Conservation (phyloP, 441 rosid species). For the Corymbia citriodora region DNA sequence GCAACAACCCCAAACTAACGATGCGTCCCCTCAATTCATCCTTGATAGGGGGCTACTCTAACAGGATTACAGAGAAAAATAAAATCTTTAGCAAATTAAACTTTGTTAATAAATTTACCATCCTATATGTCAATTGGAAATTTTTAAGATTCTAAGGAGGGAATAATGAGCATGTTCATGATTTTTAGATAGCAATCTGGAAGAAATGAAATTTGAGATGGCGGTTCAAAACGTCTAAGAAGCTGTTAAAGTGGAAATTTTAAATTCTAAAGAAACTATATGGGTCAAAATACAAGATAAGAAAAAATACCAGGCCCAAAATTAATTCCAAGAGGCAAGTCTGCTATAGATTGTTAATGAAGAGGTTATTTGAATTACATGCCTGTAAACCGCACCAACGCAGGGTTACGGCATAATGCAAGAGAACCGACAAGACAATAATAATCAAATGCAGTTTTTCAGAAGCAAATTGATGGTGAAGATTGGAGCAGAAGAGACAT, state of each 20-base stretch:
- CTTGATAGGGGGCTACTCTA: neutral
- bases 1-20: neutral
- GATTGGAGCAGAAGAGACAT: neutral
- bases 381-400: neutral
- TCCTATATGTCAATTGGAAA: neutral
- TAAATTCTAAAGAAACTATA: neutral
- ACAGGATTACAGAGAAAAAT: neutral
- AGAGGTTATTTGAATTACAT: neutral
- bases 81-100: neutral
- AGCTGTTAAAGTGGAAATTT: neutral
- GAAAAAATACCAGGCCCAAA: neutral
- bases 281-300: neutral
- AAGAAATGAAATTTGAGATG: neutral
- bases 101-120: neutral
- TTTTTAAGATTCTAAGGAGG: neutral
- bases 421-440: neutral
- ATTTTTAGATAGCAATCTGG: neutral
- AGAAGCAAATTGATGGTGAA: neutral
- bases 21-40: neutral
- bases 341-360: neutral
- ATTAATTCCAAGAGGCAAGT: neutral
- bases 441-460: neutral
- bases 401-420: neutral
- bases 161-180: neutral
- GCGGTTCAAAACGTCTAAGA: neutral